phyloP scores from a whole-genome alignment of 768 basidiomycete genomes.

The Jaapia argillacea region DNA sequence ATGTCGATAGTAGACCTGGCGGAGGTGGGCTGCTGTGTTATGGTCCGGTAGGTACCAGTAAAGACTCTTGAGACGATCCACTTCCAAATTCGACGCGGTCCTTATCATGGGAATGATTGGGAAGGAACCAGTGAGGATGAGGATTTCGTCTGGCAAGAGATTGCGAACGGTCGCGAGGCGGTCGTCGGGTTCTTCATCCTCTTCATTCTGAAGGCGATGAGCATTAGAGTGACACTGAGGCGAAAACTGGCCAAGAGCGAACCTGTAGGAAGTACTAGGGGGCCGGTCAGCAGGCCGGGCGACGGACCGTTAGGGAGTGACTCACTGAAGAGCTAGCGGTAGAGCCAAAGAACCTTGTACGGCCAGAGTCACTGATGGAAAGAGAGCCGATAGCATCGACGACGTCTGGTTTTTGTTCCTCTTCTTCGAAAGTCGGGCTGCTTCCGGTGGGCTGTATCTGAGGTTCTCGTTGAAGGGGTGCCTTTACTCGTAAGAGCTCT shows the following conservation, averaged over 20 bases:
- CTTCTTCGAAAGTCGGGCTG: slow-evolving; percentile 38
- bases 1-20: slow-evolving; percentile 49
- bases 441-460: slow-evolving; percentile 21
- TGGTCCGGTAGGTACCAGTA: slow-evolving; percentile 62
- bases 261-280: slow-evolving; percentile 68
- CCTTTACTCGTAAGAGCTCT: slow-evolving; percentile 66
- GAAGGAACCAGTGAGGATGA: slow-evolving; percentile 54
- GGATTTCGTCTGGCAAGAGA: slow-evolving; percentile 51
- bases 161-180: slow-evolving; percentile 38
- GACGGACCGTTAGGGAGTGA: too few species aligned
- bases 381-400: slow-evolving; percentile 76
- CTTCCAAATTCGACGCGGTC: slow-evolving; percentile 26
- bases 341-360: slow-evolving; percentile 68
- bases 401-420: slow-evolving; percentile 54
- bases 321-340: slow-evolving; percentile 72
- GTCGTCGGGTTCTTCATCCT: slow-evolving; percentile 43
- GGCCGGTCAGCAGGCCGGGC: slow-evolving; percentile 6
- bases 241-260: too few species aligned
- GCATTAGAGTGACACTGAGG: too few species aligned
- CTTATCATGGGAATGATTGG: slow-evolving; percentile 40
- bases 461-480: slow-evolving; percentile 60
- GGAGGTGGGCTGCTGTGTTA: slow-evolving; percentile 50
- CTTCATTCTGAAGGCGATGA: slow-evolving; percentile 58
- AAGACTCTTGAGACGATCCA: slow-evolving; percentile 43
- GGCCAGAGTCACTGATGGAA: slow-evolving; percentile 62